Evolutionary conservation across 169 alveolate genomes (phyloP).

Genomic region (Pseudocohnilembus persalinus): DNA sequence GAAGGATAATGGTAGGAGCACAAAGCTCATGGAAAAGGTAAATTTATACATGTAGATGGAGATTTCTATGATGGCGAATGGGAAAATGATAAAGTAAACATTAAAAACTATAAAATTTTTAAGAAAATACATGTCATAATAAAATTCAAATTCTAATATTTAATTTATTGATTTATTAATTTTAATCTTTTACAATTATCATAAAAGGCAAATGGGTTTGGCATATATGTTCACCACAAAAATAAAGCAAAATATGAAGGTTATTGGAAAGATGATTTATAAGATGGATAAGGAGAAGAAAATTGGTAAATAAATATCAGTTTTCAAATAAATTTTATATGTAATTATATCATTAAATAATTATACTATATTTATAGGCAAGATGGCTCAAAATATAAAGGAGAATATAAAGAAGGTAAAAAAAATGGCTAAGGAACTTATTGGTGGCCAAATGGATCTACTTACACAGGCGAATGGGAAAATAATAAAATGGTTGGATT

Average conservation of each 20-base stretch:
- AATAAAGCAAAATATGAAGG: constrained; percentile 80
- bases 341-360: too few relatives aligned
- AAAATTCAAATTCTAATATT: too few relatives aligned
- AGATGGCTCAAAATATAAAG: background rate
- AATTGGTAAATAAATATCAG: constrained; percentile 73
- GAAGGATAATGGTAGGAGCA: constrained; percentile 56
- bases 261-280: constrained; percentile 69
- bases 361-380: too few relatives aligned
- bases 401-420: background rate
- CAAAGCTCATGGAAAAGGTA: constrained; percentile 54
- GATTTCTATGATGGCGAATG: constrained; percentile 64
- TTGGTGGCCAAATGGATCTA: constrained; percentile 23
- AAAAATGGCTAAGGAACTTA: constrained; percentile 40
- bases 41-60: constrained; percentile 45
- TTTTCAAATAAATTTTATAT: too few relatives aligned
- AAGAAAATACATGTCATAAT: too few relatives aligned
- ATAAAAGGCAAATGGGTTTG: constrained; percentile 68
- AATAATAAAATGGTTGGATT: constrained; percentile 21
- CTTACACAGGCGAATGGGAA: constrained; percentile 17
- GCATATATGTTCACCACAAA: constrained; percentile 62
- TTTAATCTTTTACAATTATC: background rate
- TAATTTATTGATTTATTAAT: too few relatives aligned
- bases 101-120: too few relatives aligned
- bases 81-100: constrained; percentile 34
- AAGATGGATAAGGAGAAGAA: constrained; percentile 40